Evolutionary conservation across 73 alveolate genomes (phyloP), one percentile per base, ranked within the genome.

Genomic region (Tetrahymena elliotti): DNA sequence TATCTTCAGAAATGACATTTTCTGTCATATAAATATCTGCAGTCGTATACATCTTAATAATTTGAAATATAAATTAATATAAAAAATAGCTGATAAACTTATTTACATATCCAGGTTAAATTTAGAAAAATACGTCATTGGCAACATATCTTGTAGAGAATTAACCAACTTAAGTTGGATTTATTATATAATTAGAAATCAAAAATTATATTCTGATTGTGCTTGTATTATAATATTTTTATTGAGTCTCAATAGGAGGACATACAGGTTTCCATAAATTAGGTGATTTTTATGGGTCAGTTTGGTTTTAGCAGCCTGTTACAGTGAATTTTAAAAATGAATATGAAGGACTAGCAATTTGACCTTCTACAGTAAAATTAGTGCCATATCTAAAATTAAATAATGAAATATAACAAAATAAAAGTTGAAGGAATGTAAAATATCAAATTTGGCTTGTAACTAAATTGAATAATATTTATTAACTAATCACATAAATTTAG

Each of bases 11-110:
- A 9, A 94, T 68, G 15, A 33, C 84, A 37, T 88, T 94, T 24
- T 83, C 53, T 18, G 93, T 33, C n/a, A 94, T 33, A 92, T 83
- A 94, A n/a, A 94, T 94, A 52, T 94, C 96, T 33, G 96, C 93
- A 83, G 93, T 53, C 7, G 83, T 94, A 52, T 84, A 94, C 96
- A 94, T 94, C 83, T 39, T 20, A 88, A 83, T 93, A 52, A 94
- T 93, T 37, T 84, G 52, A 88, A 94, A 94, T 4, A 68, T 88
- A 35, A 84, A 94, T 10, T 39, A 40, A 83, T 34, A 34, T 31
- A 11, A 84, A 38, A 40, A 37, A 83, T 33, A 27, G 47, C 38
- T 88, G 94, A 37, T 83, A 31, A 27, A 94, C 38, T 33, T 35
- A 37, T 16, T 36, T 68, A 68, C 88, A 11, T 31, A 27, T 31